These are phyloP conservation scores for Coemansia sp. DNA, from an alignment of 192 early-diverging fungal genomes.

Conservation along the genomic window DNA sequence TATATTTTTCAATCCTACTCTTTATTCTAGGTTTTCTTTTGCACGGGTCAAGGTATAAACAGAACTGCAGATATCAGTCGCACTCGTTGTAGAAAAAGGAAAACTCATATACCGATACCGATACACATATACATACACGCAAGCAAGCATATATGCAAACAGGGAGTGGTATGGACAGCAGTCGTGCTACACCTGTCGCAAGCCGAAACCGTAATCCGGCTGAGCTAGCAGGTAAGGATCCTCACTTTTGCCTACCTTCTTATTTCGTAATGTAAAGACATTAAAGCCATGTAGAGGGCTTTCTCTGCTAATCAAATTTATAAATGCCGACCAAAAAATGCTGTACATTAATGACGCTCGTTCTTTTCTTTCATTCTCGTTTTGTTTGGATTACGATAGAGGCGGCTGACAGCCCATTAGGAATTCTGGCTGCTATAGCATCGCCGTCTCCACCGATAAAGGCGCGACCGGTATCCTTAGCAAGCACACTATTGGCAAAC, in stretches of 20 bases:
- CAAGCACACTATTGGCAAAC: background rate
- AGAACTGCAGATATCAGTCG: background rate
- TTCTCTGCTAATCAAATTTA: too few relatives aligned
- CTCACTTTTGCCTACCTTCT: background rate
- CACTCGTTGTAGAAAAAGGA: background rate
- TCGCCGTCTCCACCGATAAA: slow-evolving; percentile 29
- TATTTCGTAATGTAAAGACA: background rate
- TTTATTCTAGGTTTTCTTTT: background rate
- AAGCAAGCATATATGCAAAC: background rate
- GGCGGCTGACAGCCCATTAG: slow-evolving; percentile 25
- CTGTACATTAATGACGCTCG: too few relatives aligned
- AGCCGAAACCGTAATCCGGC: slow-evolving; percentile 2
- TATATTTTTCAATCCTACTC: background rate
- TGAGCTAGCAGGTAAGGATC: background rate
- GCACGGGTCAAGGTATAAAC: background rate
- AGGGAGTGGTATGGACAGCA: background rate
- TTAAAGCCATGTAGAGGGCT: background rate
- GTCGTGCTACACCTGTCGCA: background rate
- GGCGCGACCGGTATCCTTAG: background rate
- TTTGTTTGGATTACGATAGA: slow-evolving; percentile 13
- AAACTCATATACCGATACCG: background rate
- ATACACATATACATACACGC: background rate
- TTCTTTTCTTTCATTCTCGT: too few relatives aligned
- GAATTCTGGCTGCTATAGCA: slow-evolving; percentile 48
- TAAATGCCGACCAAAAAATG: too few relatives aligned